Evolutionary conservation across 2,329 filamentous ascomycete genomes (phyloP).

Genomic region (Beauveria medogensis): DNA sequence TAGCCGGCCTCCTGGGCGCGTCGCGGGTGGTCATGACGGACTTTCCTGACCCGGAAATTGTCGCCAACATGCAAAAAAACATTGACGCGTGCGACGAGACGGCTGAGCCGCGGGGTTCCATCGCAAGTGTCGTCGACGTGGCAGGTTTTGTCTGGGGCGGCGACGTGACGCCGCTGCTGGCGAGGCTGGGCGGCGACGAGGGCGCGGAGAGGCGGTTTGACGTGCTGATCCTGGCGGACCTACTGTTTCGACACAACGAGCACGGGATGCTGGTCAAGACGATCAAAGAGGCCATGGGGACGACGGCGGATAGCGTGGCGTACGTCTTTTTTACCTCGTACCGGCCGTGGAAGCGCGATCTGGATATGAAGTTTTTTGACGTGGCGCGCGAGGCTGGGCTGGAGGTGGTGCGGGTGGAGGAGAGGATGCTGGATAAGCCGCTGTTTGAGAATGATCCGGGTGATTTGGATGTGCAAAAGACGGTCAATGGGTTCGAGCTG

Average conservation of each 20-base stretch:
- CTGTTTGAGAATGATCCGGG: constrained; percentile 87
- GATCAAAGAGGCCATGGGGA: constrained; percentile 58
- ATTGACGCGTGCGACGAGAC: constrained; percentile 47
- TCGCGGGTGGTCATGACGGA: constrained; percentile 71
- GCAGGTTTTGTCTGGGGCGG: constrained; percentile 81
- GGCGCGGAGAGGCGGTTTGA: constrained; percentile 51
- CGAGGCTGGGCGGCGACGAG: constrained; percentile 36
- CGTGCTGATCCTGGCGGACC: constrained; percentile 75
- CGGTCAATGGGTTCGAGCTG: constrained; percentile 71
- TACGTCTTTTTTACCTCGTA: constrained; percentile 94
- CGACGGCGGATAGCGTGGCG: constrained; percentile 48
- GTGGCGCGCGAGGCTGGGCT: constrained; percentile 64
- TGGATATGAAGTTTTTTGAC: constrained; percentile 83
- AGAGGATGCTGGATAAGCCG: constrained; percentile 74
- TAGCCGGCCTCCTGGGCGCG: constrained; percentile 67
- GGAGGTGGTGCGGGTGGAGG: constrained; percentile 68
- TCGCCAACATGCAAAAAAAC: constrained; percentile 72
- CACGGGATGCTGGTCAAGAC: constrained; percentile 70
- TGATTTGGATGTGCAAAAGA: constrained; percentile 71
- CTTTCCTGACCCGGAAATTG: constrained; percentile 77
- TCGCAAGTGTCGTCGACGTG: constrained; percentile 39
- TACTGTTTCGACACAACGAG: constrained; percentile 86
- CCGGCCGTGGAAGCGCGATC: constrained; percentile 78
- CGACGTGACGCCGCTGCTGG: constrained; percentile 49
- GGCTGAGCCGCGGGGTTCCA: constrained; percentile 21